A percentile compares a stretch with the other conserved stretches of the same genome.
phyloP scores from a whole-genome alignment of 306 rosid species.

The Argentina anserina region DNA sequence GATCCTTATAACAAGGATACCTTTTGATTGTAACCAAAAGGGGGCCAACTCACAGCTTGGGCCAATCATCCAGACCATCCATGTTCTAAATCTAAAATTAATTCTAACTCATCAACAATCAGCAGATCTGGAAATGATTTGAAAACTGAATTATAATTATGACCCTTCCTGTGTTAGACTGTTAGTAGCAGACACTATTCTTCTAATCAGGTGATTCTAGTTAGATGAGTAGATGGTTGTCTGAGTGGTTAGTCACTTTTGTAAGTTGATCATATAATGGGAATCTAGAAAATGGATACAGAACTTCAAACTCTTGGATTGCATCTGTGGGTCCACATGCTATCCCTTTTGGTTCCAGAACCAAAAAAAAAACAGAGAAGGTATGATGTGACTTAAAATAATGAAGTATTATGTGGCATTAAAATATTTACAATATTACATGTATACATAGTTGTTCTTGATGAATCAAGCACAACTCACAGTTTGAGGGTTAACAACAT shows the following conservation, averaged over 20 bases:
- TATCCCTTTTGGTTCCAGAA: background rate
- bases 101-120: background rate
- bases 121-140: background rate
- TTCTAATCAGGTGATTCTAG: background rate
- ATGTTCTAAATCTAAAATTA: background rate
- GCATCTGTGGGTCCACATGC: background rate
- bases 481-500: background rate
- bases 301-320: background rate
- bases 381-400: no score
- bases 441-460: background rate
- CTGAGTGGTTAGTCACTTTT: background rate
- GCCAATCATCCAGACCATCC: background rate
- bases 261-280: background rate
- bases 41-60: background rate
- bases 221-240: background rate
- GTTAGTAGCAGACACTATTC: background rate
- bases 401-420: background rate
- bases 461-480: background rate
- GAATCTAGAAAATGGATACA: background rate
- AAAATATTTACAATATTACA: background rate
- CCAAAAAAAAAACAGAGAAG: no score
- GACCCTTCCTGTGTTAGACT: background rate
- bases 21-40: background rate
- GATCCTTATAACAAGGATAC: background rate
- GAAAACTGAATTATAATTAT: background rate